Conservation (phyloP, 441 rosid genomes). For the Jatropha podagrica region DNA sequence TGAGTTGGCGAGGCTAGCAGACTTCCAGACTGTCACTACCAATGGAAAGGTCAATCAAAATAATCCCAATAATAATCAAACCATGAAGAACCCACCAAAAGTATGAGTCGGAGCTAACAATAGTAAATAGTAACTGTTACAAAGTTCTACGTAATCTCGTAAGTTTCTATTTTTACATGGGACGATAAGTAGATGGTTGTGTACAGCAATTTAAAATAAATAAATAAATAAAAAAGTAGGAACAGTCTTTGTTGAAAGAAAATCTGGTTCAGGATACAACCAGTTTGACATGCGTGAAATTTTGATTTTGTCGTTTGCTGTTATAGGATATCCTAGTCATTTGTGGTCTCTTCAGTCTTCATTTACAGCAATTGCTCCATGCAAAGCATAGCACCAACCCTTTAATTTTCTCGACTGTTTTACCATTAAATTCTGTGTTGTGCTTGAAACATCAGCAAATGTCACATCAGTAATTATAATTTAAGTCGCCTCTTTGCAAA, state of each 20-base stretch:
- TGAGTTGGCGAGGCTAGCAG: constrained; percentile 43
- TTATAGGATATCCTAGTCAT: not conserved
- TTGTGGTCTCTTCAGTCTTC: constrained; percentile 6
- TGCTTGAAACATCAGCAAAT: not conserved
- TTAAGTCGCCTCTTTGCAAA: no score
- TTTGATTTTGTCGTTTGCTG: not conserved
- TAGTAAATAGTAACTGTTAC: no score
- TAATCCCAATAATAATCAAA: constrained; percentile 4
- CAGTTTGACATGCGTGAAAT: not conserved
- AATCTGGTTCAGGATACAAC: not conserved
- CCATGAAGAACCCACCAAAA: not conserved
- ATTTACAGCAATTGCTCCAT: constrained; percentile 6
- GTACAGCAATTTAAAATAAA: not conserved
- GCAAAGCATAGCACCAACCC: constrained; percentile 21
- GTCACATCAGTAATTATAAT: no score
- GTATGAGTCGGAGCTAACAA: no score
- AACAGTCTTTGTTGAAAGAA: not conserved
- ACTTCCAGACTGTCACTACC: constrained; percentile 40
- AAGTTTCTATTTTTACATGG: not conserved
- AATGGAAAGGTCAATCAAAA: constrained; percentile 29
- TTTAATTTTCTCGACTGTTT: not conserved
- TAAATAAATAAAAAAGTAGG: not conserved
- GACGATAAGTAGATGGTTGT: not conserved
- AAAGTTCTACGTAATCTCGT: no score
- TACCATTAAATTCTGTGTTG: not conserved